These are phyloP conservation scores for Amphibolis antarctica DNA, from an alignment of 106 monocot species.

Conservation along the genomic window DNA sequence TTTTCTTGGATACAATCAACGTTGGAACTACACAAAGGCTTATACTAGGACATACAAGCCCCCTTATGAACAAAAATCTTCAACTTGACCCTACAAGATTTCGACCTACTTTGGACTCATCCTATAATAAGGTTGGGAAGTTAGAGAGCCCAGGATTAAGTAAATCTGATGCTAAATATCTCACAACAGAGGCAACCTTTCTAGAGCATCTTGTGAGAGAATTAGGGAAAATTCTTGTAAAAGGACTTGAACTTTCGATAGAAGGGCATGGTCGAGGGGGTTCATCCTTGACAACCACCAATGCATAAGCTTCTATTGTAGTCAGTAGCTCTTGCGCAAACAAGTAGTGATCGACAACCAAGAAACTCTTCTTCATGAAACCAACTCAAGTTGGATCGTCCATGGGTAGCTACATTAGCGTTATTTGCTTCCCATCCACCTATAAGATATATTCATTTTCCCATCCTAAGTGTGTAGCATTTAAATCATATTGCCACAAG, in stretches of 20 bases:
- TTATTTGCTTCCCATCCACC: no score
- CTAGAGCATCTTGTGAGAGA: neutral
- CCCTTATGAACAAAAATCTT: neutral
- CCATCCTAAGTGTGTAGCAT: no score
- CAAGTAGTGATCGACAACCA: no score
- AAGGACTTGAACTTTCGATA: neutral
- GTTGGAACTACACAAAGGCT: neutral
- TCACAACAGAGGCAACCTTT: neutral
- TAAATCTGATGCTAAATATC: constrained; percentile 6
- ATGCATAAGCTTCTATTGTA: no score
- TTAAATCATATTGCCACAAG: no score
- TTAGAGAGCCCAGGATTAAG: neutral
- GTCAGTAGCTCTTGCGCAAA: neutral
- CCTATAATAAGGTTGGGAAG: no score
- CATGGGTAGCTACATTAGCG: no score
- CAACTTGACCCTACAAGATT: neutral
- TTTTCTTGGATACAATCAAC: neutral
- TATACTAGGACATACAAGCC: neutral
- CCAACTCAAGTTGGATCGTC: no score
- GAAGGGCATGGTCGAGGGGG: no score
- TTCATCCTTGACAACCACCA: no score
- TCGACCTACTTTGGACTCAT: neutral
- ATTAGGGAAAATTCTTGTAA: neutral
- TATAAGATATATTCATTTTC: no score
- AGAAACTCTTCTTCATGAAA: no score